Percentiles rank a stretch among this genome's conserved stretches.
Conservation (phyloP, 495 filamentous ascomycete species). For the Parathielavia hyrcaniae region DNA sequence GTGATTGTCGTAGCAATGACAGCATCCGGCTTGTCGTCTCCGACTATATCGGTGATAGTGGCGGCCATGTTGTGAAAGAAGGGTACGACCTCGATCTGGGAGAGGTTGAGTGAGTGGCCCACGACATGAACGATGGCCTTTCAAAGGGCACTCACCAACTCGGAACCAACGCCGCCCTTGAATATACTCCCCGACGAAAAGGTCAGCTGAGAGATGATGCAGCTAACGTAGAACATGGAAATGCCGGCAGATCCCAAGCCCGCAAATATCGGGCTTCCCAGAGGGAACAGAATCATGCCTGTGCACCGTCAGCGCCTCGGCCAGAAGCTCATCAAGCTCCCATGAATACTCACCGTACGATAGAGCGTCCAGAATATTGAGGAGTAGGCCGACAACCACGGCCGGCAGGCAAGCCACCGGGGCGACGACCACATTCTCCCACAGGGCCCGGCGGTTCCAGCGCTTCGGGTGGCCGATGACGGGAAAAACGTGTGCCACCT, state of each 20-base stretch:
- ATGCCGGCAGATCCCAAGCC: constrained; percentile 85
- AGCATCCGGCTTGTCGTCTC: constrained; percentile 71
- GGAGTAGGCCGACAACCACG: constrained; percentile 77
- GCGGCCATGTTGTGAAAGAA: constrained; percentile 98
- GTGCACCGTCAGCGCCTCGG: constrained; percentile 12
- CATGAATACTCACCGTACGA: constrained; percentile 64
- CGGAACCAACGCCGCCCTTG: constrained; percentile 88
- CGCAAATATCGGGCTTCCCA: constrained; percentile 76
- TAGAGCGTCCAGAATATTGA: constrained; percentile 89
- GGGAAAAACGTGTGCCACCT: constrained; percentile 15
- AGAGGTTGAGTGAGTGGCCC: constrained; percentile 15
- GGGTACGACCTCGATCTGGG: constrained; percentile 86
- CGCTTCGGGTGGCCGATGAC: constrained; percentile 52
- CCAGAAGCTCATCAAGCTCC: neutral
- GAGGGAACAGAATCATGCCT: constrained; percentile 92
- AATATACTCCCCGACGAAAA: constrained; percentile 88
- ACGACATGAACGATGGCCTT: neutral
- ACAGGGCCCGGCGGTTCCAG: constrained; percentile 64
- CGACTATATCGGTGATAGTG: constrained; percentile 71
- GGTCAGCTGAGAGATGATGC: constrained; percentile 87
- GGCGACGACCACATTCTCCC: constrained; percentile 56
- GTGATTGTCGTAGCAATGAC: constrained; percentile 89
- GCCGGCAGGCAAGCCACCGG: constrained; percentile 70
- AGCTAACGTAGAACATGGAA: constrained; percentile 98
- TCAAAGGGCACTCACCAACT: constrained; percentile 58